These are phyloP conservation scores for Catenaria anguillulae DNA, from an alignment of 371 early-diverging fungal species.

Conservation along the genomic window DNA sequence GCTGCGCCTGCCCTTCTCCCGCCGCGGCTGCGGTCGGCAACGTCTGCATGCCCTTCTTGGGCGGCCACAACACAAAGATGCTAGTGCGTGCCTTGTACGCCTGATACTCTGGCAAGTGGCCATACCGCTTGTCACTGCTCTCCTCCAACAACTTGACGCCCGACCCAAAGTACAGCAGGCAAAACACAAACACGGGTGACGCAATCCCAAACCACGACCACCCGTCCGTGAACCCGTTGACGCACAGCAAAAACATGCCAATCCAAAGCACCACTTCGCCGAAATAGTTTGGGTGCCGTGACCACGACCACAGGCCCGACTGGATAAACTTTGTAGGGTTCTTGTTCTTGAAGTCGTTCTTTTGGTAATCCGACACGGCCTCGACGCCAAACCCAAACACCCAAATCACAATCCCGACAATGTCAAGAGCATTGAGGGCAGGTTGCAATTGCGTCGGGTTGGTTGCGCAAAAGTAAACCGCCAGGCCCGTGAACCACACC, in stretches of 20 bases:
- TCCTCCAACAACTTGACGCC: slow-evolving; percentile 22
- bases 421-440: slow-evolving; percentile 17
- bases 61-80: slow-evolving; percentile 23
- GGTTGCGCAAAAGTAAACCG: slow-evolving; percentile 12
- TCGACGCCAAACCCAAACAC: slow-evolving; percentile 25
- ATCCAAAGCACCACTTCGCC: slow-evolving; percentile 24
- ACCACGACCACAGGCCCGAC: slow-evolving; percentile 14
- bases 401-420: slow-evolving; percentile 24
- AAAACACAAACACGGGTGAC: slow-evolving; percentile 24
- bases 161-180: slow-evolving; percentile 18
- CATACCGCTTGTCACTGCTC: slow-evolving; percentile 19
- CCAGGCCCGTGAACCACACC: slow-evolving; percentile 12
- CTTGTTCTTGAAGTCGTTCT: slow-evolving; percentile 18
- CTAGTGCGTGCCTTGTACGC: slow-evolving; percentile 21
- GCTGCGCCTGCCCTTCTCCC: no score
- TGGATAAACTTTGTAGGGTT: slow-evolving; percentile 14
- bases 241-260: slow-evolving; percentile 26
- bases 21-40: no score
- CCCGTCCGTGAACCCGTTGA: slow-evolving; percentile 21
- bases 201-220: slow-evolving; percentile 25
- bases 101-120: slow-evolving; percentile 14
- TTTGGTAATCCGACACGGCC: slow-evolving; percentile 25
- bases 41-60: slow-evolving; percentile 4
- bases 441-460: slow-evolving; percentile 14
- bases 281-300: slow-evolving; percentile 12